Evolutionary conservation across 805 yeast genomes (phyloP), one percentile per base, ranked within the genome.

Genomic region (Pichia insulana): DNA sequence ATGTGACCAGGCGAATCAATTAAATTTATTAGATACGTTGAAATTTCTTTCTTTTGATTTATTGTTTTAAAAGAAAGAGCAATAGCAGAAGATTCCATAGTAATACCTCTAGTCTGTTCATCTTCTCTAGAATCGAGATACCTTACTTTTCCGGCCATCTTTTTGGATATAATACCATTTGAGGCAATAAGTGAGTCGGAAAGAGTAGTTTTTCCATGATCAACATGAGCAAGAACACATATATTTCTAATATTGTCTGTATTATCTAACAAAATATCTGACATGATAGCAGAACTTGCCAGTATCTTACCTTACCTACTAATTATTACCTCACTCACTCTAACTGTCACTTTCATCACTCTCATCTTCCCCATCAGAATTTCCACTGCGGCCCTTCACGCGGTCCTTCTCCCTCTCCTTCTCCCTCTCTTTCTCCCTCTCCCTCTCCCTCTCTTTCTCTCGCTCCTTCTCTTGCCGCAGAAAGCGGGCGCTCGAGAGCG

Each of bases 1-100:
- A 92, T 87, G 55, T 92, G 99, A n/a, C 99, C 99, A 0, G 99
- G 99, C 0, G 97, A 90, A 62, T 92, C 99, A 44, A 92, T 90
- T 53, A 92, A 71, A 57, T 92, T 92, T 56, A 92, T 82, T 42
- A 92, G 65, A 62, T 85, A 84, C 56, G 92, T 96, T 34, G 76
- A 76, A 32, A 81, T 73, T 13, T 41, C 35, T 11, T 48, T 49
- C n/a, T 64, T 44, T 20, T 52, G 57, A 5, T 53, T 50, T 47
- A 80, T 64, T 3, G 87, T 79, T 55, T 82, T 78, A 64, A 90
- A 92, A 57, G 83, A 89, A n/a, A 92, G 66, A 0, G 97, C 89
- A 18, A 92, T 88, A 0, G 97, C 97, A 33, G 95, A 83, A 0
- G 96, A 80, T 52, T 92, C 97, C 97, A 92, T 92, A 0, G 99